These are phyloP conservation scores for Pichia paraexigua DNA, from an alignment of 805 yeast genomes.

Conservation along the genomic window DNA sequence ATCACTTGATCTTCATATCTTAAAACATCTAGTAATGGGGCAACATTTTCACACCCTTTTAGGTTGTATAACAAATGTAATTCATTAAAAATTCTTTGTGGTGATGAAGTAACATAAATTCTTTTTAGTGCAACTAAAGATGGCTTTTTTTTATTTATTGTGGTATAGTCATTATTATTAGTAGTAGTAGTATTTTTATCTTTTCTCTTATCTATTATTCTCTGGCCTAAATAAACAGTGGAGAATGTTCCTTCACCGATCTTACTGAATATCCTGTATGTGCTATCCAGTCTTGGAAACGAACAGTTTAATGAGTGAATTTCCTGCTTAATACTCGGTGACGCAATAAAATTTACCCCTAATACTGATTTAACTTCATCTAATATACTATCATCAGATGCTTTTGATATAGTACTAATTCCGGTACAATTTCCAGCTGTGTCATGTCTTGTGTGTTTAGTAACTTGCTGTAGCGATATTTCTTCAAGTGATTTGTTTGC, in stretches of 20 bases:
- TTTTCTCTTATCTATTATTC: not conserved
- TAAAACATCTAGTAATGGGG: slow-evolving; percentile 83
- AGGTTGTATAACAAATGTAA: slow-evolving; percentile 64
- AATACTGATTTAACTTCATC: slow-evolving; percentile 4
- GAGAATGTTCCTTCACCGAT: slow-evolving; percentile 85
- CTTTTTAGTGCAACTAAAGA: slow-evolving; percentile 76
- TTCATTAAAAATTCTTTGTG: slow-evolving; percentile 84
- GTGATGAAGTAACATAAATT: slow-evolving; percentile 92
- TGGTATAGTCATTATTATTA: slow-evolving; percentile 12
- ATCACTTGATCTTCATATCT: slow-evolving; percentile 87
- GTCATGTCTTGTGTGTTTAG: not conserved
- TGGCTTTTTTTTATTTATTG: slow-evolving; percentile 26
- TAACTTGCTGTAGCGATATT: not conserved
- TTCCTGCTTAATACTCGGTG: slow-evolving; percentile 29
- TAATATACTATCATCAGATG: not conserved
- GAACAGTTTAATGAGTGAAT: slow-evolving; percentile 21
- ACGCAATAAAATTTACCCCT: not conserved
- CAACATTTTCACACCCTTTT: slow-evolving; percentile 65
- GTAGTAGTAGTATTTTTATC: slow-evolving; percentile 1
- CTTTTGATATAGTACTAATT: not conserved
- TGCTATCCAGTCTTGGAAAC: slow-evolving; percentile 25
- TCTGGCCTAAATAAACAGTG: slow-evolving; percentile 40
- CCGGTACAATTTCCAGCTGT: not conserved
- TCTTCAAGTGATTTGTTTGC: not conserved
- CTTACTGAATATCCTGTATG: slow-evolving; percentile 36